Base-by-base conservation (phyloP, 129 eudicot species). In the Saussurea involucrata region DNA sequence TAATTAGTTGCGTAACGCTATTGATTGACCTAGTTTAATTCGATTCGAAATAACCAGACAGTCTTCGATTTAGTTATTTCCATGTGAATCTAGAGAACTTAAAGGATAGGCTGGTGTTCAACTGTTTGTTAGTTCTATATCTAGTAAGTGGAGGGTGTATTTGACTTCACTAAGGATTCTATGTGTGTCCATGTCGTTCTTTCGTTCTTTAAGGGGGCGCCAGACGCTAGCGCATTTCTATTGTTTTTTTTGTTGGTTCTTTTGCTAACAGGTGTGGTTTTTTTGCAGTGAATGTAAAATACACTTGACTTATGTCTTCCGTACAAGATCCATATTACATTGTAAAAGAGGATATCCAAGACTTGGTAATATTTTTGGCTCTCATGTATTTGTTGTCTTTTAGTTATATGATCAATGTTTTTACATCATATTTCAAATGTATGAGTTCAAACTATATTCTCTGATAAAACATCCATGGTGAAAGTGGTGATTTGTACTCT, bases 321-420 rank as follows among this genome's bases (percentile, higher is more conserved):
- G 87, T 87, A 73, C 92, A 83, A 57, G 92, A 88, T 75, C 92
- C 92, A 5, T 88, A 85, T 72, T 85, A 87, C 76, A 88, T 85
- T 74, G 92, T 88, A 1, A 88, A 85, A 78, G 89, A 85, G 78
- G 92, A 88, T 75, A 83, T 88, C 72, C 86, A 88, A 74, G 92
- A 85, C 22, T 84, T 88, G 24, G 92, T 87, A 74, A 85, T 88
- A 57, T 20, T 18, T 18, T 44, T 66, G 40, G 17, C 33, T 57
- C 64, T 20, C 25, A 8, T 57, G 25, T 57, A 20, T 57, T 57
- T 57, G 25, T 57, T 57, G 7, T 57, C 27, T 57, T 21, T 57
- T 21, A 57, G 25, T n/a, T 57, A 57, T 57, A n/a, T 18, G 64
- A 57, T 49, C 58, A 13, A 49, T 49, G 58, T 15, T 17, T 17